Evolutionary conservation across 2,329 filamentous ascomycete species (phyloP).

Genomic region (Aspergillus sclerotialis): DNA sequence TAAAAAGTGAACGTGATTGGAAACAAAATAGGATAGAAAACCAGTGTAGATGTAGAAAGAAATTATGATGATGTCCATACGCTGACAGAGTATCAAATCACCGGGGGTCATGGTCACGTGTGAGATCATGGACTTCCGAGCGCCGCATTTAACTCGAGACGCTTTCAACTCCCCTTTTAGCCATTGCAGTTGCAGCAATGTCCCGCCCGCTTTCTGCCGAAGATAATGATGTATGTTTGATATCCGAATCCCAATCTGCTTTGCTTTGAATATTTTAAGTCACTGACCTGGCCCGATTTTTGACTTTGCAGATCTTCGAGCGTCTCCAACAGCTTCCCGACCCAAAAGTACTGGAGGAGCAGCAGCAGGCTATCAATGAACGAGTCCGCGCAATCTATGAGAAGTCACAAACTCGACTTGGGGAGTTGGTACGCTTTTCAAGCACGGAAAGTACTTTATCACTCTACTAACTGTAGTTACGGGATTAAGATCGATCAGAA

Average conservation of each 20-base stretch:
- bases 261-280: conserved; percentile 1
- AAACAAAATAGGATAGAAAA: too few relatives aligned
- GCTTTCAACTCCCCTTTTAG: conserved; percentile 10
- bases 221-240: conserved; percentile 32
- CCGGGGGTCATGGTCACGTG: too few relatives aligned
- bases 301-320: conserved; percentile 26
- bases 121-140: too few relatives aligned
- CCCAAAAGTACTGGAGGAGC: conserved; percentile 52
- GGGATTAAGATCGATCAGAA: conserved; percentile 82
- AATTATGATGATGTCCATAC: too few relatives aligned
- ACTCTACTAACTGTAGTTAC: too few relatives aligned
- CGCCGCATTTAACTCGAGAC: too few relatives aligned
- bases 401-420: conserved; percentile 57
- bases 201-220: conserved; percentile 35
- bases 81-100: too few relatives aligned
- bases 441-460: too few relatives aligned
- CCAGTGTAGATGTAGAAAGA: too few relatives aligned
- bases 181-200: conserved; percentile 36
- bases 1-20: too few relatives aligned
- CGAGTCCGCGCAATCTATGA: conserved; percentile 52
- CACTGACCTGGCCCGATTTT: conserved; percentile 4
- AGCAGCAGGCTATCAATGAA: conserved; percentile 54
- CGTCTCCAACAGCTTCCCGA: conserved; percentile 46
- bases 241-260: neutral
- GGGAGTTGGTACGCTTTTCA: conserved; percentile 53